Evolutionary conservation across 345 rosid genomes (phyloP), one percentile per base, ranked within the genome.

Genomic region (Geranium brycei): DNA sequence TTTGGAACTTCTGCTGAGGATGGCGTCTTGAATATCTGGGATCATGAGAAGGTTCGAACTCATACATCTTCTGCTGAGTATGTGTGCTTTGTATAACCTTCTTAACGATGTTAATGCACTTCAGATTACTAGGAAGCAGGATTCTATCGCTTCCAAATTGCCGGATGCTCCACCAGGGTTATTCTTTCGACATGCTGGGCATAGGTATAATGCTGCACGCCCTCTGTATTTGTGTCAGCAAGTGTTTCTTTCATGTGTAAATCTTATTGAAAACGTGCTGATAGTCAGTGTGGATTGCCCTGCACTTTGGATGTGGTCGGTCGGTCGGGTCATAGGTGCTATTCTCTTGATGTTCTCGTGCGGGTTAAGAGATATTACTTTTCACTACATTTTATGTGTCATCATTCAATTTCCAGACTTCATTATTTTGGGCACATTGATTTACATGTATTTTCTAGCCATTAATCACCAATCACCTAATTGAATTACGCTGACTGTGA

Each of bases 1-100:
- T 91, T 91, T 81, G 97, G 97, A 70, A 91, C 95, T 78, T 88
- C 95, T 65, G 97, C 96, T 4, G 96, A 91, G 76, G 97, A 91
- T 80, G 96, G 98, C 60, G 84, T 91, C 78, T 73, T 91, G 30
- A 91, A 91, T 78, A 82, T 91, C 60, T 91, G 98, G 98, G 96
- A 91, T 73, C 81, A 82, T 77, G 95, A 91, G 18, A 88, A 76
- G 98, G 98, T 87, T 32, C 55, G 72, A 18, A 72, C 60, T 16
- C 53, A 18, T 28, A n/a, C 23, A 35, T 35, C 10, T 7, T 1
- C 41, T 35, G 5, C 41, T 35, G 19, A 30, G 31, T 5, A 16
- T 15, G 17, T 55, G 19, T 53, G 53, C 12, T 60, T 55, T 64
- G 13, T 17, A 3, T 7, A 59, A 38, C 3, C 4, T 10, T 38